Evolutionary conservation across 2,329 filamentous ascomycete genomes (phyloP), one percentile per base, ranked within the genome.

Genomic region (Ophiocordyceps camponoti-rufipedis): DNA sequence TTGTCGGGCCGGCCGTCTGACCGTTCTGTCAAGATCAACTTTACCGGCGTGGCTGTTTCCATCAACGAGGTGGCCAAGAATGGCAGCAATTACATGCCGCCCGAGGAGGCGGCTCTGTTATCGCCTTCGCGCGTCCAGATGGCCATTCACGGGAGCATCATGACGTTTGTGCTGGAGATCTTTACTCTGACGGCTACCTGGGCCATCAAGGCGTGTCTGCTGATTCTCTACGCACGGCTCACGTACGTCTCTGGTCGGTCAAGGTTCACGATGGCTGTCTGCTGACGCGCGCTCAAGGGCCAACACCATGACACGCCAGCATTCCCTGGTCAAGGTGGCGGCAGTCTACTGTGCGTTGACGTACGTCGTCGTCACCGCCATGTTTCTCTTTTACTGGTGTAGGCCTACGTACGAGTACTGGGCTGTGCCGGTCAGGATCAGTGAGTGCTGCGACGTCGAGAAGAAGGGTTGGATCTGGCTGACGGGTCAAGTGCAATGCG

Each of bases 381-480:
- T 72, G 14, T 74, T 72, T 52, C 60, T 72, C 13, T 70, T 60
- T 19, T 69, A 67, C 40, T 76, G 72, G 72, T 75, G 72, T 50
- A 60, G 62, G 5, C 72, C 72, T 0, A 69, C 71, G 38, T 51
- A 58, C 9, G 62, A 70, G 44, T 75, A 75, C 50, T 75, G 69
- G 68, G 60, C 64, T 7, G 62, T 74, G 0, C 71, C 71, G 0
- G 60, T 65, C 0, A 54, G 53, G 14, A 60, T 58, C 42, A 41
- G 57, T 61, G 39, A 16, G 44, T 7, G 28, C 5, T 23, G 19
- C 28, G n/a, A 16, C 13, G 28, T 12, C 4, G 2, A 16, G 9
- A 38, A 16, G 11, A 8, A 11, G 28, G 6, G 2, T 10, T 12
- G 5, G 5, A 29, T 3, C 2, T 16, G 23, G 28, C 44, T 45